These are phyloP conservation scores for Lasiodiplodia sp. DNA, from an alignment of 2,329 filamentous ascomycete genomes.

Conservation along the genomic window DNA sequence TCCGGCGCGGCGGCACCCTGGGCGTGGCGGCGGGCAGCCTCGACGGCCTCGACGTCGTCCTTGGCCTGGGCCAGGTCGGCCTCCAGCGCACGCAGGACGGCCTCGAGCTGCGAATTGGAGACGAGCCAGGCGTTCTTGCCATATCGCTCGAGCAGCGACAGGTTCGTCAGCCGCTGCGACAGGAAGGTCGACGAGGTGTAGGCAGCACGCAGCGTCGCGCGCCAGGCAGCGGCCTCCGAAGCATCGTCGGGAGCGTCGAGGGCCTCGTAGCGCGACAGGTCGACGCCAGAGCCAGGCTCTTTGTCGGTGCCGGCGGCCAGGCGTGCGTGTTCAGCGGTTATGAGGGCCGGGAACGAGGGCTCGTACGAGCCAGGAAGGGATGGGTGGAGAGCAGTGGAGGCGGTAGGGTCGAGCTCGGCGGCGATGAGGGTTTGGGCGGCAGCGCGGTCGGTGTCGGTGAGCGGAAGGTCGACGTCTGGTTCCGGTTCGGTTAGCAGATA, in stretches of 20 bases:
- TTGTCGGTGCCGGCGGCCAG: conserved; percentile 60
- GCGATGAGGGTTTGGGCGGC: conserved; percentile 74
- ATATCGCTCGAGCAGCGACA: conserved; percentile 77
- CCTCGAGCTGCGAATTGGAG: conserved; percentile 80
- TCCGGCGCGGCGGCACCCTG: conserved; percentile 79
- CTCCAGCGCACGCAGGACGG: conserved; percentile 73
- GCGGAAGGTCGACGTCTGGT: conserved; percentile 81
- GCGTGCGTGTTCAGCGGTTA: conserved; percentile 73
- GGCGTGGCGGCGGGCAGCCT: conserved; percentile 70
- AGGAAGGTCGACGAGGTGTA: conserved; percentile 68
- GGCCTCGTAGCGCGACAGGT: conserved; percentile 83
- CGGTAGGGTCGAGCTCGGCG: conserved; percentile 63
- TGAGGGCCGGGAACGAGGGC: conserved; percentile 69
- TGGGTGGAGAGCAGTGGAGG: conserved; percentile 58
- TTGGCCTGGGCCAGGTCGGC: conserved; percentile 73
- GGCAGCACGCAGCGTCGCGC: conserved; percentile 59
- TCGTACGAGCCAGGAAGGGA: conserved; percentile 62
- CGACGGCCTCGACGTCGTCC: conserved; percentile 75
- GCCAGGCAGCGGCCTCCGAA: conserved; percentile 56
- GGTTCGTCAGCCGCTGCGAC: conserved; percentile 63
- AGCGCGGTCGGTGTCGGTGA: conserved; percentile 67
- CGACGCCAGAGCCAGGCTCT: conserved; percentile 69
- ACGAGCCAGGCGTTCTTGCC: conserved; percentile 94
- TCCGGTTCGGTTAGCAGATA: conserved; percentile 27
- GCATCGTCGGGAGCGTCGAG: conserved; percentile 64